Evolutionary conservation across 768 basidiomycete species (phyloP).

Genomic region (Suillus plorans): DNA sequence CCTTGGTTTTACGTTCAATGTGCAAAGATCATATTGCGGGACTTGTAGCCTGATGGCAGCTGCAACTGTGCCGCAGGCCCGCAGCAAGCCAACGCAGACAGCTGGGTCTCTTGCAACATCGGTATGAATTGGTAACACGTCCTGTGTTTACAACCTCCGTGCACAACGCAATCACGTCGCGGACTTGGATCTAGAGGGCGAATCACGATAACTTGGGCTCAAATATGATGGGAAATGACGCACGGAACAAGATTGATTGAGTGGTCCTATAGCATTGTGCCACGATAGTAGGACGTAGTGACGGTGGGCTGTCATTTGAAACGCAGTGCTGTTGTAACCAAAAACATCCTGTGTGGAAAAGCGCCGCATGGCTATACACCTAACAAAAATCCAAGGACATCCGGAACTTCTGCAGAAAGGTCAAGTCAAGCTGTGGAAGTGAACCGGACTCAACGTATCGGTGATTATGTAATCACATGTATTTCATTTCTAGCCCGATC

Average conservation of each 20-base stretch:
- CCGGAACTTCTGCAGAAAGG: neutral
- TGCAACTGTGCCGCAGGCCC: neutral
- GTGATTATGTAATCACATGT: neutral
- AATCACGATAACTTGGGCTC: neutral
- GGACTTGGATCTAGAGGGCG: neutral
- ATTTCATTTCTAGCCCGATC: constrained; percentile 4
- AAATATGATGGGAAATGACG: neutral
- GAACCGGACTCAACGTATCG: too few species aligned
- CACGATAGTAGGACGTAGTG: neutral
- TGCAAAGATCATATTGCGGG: neutral
- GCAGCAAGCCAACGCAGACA: neutral
- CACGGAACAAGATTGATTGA: neutral
- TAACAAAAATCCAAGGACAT: neutral
- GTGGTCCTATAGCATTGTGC: neutral
- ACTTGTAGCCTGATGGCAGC: neutral
- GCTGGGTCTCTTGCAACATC: neutral
- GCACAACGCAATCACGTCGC: neutral
- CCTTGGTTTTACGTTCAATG: neutral
- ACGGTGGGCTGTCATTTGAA: too few species aligned
- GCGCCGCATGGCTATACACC: neutral
- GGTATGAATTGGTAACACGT: neutral
- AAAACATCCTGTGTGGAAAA: neutral
- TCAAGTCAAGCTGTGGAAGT: neutral
- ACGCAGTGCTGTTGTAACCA: neutral
- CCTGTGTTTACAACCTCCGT: neutral